Evolutionary conservation across 176 grass and related monocot genomes (phyloP).

Genomic region (Canna indica): DNA sequence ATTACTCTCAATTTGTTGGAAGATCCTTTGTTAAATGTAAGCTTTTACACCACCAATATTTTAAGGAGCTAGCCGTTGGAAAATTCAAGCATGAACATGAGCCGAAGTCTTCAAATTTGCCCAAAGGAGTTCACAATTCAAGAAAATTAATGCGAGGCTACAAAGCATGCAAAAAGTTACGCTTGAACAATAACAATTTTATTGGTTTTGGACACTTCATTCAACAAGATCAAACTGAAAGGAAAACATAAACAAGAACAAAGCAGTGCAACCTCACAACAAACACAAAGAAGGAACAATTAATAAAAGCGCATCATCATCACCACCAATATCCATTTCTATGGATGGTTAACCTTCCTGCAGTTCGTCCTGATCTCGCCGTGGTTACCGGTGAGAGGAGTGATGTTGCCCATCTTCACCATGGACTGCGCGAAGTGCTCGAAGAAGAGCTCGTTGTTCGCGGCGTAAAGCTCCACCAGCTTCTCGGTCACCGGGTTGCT

Average conservation of each 20-base stretch:
- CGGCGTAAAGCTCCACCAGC: constrained; percentile 43
- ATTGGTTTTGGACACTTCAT: not conserved
- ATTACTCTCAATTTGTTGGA: no score
- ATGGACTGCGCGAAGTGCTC: constrained; percentile 56
- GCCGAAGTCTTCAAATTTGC: no score
- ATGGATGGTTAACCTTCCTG: constrained; percentile 48
- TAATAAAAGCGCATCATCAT: not conserved
- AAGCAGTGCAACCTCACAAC: not conserved
- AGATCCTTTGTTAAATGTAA: no score
- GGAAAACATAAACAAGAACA: not conserved
- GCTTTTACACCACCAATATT: no score
- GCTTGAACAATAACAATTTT: not conserved
- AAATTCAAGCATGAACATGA: no score
- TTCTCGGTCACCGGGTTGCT: constrained; percentile 38
- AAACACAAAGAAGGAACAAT: not conserved
- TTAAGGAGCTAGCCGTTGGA: no score
- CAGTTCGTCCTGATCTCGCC: constrained; percentile 60
- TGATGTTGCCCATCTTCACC: constrained; percentile 67
- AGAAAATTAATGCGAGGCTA: no score
- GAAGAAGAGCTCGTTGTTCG: constrained; percentile 38
- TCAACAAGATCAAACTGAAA: not conserved
- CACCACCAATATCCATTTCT: not conserved
- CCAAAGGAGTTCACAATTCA: no score
- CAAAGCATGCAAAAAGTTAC: not conserved
- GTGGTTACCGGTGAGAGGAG: constrained; percentile 32